Evolutionary conservation across 345 rosid genomes (phyloP).

Genomic region (Pseudoturritis turrita): DNA sequence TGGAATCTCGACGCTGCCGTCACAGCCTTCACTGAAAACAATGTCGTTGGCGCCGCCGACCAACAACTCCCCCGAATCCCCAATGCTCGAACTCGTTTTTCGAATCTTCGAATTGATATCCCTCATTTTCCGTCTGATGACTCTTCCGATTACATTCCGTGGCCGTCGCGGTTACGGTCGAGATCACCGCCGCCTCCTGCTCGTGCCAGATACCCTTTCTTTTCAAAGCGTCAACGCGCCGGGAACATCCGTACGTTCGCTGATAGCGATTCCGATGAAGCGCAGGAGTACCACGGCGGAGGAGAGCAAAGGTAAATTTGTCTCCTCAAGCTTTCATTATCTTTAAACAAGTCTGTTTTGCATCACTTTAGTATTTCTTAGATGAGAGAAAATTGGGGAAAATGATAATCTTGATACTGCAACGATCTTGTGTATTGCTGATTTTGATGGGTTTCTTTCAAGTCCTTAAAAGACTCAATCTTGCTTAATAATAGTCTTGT

Average conservation of each 20-base stretch:
- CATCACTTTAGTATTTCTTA: too few relatives aligned
- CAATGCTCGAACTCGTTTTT: neutral
- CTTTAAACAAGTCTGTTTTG: neutral
- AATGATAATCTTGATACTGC: too few relatives aligned
- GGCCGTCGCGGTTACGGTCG: constrained; percentile 43
- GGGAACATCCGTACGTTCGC: constrained; percentile 39
- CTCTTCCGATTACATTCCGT: constrained; percentile 29
- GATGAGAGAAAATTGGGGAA: too few relatives aligned
- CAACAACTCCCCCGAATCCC: too few relatives aligned
- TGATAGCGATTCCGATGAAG: constrained; percentile 45
- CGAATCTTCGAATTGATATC: neutral
- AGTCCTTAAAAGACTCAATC: neutral
- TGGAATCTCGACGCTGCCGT: constrained; percentile 74
- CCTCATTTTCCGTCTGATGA: constrained; percentile 29
- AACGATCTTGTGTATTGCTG: neutral
- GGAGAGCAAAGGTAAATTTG: constrained; percentile 57
- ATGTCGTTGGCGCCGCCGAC: neutral
- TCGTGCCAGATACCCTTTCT: constrained; percentile 35
- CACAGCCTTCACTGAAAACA: constrained; percentile 59
- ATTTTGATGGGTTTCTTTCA: neutral
- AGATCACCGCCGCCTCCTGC: constrained; percentile 51
- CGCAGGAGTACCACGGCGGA: constrained; percentile 52
- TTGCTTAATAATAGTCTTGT: neutral
- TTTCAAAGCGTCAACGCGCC: constrained; percentile 40
- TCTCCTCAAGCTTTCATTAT: neutral